These are phyloP conservation scores for Acidomyces sp. DNA, from an alignment of 495 filamentous ascomycete species.

Conservation along the genomic window DNA sequence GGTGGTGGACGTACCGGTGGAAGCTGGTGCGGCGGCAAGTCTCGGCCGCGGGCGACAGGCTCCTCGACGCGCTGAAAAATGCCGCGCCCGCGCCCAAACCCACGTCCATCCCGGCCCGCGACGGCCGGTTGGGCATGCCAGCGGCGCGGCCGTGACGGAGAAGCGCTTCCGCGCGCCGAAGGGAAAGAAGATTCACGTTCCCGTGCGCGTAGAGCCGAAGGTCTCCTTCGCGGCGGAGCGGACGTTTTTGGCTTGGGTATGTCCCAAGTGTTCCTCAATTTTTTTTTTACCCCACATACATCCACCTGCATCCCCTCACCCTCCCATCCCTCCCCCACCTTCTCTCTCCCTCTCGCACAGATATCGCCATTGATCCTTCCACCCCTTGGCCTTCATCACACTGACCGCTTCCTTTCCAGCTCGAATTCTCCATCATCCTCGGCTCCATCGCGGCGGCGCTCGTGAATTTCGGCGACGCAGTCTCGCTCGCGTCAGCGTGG, in stretches of 20 bases:
- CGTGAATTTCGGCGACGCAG: slow-evolving; percentile 66
- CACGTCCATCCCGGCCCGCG: slow-evolving; percentile 44
- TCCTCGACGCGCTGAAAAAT: slow-evolving; percentile 35
- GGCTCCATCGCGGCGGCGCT: slow-evolving; percentile 82
- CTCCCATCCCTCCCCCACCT: too few relatives aligned
- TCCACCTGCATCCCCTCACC: neutral
- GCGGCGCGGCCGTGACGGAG: slow-evolving; percentile 37
- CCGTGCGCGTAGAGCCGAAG: slow-evolving; percentile 90
- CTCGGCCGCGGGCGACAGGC: slow-evolving; percentile 29
- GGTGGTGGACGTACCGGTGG: slow-evolving; percentile 55
- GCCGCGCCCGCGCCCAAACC: slow-evolving; percentile 48
- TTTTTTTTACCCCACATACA: neutral
- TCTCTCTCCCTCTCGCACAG: neutral
- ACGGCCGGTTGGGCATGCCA: slow-evolving; percentile 33
- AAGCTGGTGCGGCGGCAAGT: slow-evolving; percentile 40
- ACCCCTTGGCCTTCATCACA: neutral
- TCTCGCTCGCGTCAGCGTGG: slow-evolving; percentile 45
- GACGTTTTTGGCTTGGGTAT: slow-evolving; percentile 86
- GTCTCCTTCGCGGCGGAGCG: slow-evolving; percentile 94
- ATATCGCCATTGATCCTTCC: neutral
- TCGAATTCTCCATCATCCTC: slow-evolving; percentile 90
- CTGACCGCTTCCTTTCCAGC: slow-evolving; percentile 24
- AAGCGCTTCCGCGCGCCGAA: slow-evolving; percentile 73
- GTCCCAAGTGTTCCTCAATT: slow-evolving; percentile 12
- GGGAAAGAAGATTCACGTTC: slow-evolving; percentile 89